Evolutionary conservation across 2,329 filamentous ascomycete species (phyloP).

Genomic region (Plectosphaerella cucumerina): DNA sequence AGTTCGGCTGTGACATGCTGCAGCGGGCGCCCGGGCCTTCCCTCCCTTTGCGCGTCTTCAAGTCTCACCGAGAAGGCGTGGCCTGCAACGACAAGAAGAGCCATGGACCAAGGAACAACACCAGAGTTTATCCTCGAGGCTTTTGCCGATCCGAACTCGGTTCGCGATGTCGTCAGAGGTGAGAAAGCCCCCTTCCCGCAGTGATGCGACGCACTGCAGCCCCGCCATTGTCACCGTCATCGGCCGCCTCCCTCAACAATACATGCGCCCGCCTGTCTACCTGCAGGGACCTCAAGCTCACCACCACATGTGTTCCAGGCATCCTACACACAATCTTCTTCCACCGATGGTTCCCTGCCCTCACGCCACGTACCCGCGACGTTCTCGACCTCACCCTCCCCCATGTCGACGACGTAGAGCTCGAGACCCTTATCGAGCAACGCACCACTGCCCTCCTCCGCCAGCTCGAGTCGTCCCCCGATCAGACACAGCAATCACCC

Average conservation of each 20-base stretch:
- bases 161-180: slow-evolving; percentile 94
- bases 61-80: background rate
- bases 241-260: background rate
- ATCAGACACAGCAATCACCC: slow-evolving; percentile 19
- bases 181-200: slow-evolving; percentile 15
- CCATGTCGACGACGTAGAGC: slow-evolving; percentile 82
- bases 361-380: slow-evolving; percentile 78
- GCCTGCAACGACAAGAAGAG: background rate
- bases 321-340: slow-evolving; percentile 98
- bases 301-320: slow-evolving; percentile 43
- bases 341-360: slow-evolving; percentile 90
- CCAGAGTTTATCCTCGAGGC: slow-evolving; percentile 93
- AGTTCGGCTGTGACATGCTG: no score
- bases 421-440: slow-evolving; percentile 91
- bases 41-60: background rate
- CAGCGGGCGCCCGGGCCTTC: background rate
- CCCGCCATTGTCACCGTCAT: background rate
- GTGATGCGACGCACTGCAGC: background rate
- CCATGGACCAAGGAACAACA: slow-evolving; percentile 51
- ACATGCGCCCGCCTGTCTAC: background rate
- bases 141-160: slow-evolving; percentile 84
- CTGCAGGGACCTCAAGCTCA: background rate
- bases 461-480: slow-evolving; percentile 62
- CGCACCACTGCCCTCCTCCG: slow-evolving; percentile 75
- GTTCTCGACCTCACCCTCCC: slow-evolving; percentile 88